Evolutionary conservation across 2,329 filamentous ascomycete genomes (phyloP).

Genomic region (Helotiales sp.): DNA sequence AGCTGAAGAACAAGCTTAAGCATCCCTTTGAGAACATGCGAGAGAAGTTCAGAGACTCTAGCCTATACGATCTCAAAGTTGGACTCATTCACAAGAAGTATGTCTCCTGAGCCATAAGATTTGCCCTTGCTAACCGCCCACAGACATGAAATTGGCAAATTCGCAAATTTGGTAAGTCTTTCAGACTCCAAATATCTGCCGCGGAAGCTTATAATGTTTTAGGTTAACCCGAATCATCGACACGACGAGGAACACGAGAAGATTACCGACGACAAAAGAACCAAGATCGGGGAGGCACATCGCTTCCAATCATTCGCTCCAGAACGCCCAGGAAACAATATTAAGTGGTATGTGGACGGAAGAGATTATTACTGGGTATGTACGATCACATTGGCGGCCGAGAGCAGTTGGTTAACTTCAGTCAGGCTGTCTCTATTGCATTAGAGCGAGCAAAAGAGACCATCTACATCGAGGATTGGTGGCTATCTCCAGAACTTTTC

Average conservation of each 20-base stretch:
- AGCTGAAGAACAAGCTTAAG: conserved; percentile 47
- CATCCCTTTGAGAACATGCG: conserved; percentile 45
- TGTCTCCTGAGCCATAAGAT: conserved; percentile 5
- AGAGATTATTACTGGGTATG: conserved; percentile 85
- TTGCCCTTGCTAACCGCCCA: conserved; percentile 5
- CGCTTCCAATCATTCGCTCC: conserved; percentile 92
- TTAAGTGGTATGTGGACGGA: conserved; percentile 98
- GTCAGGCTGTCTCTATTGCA: conserved; percentile 78
- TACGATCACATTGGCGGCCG: neutral
- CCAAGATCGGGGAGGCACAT: conserved; percentile 68
- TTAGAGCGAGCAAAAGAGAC: conserved; percentile 88
- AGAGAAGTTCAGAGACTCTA: conserved; percentile 54
- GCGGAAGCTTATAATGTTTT: neutral
- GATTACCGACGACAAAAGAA: conserved; percentile 77
- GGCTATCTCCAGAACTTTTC: conserved; percentile 88
- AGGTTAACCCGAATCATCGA: conserved; percentile 82
- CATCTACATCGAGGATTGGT: conserved; percentile 97
- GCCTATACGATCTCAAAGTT: conserved; percentile 58
- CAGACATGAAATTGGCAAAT: conserved; percentile 61
- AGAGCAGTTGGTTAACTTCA: neutral
- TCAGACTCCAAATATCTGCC: neutral
- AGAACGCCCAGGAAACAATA: conserved; percentile 76
- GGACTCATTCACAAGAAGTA: conserved; percentile 60
- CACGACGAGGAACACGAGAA: conserved; percentile 94
- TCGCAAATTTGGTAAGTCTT: conserved; percentile 58